phyloP scores from a whole-genome alignment of 768 basidiomycete genomes.

The Dentipellis fragilis region DNA sequence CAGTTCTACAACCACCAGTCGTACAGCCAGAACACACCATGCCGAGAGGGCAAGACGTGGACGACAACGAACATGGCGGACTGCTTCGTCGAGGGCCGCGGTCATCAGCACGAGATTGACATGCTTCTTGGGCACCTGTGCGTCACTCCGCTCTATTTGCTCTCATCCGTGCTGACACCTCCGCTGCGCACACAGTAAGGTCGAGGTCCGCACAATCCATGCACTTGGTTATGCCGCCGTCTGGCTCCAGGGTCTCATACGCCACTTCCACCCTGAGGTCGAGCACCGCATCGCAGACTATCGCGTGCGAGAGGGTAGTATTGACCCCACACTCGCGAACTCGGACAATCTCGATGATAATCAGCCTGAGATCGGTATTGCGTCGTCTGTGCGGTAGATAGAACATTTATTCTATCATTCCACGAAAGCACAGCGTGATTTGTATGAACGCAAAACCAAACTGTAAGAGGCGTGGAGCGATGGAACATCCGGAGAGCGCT shows the following conservation, averaged over 20 bases:
- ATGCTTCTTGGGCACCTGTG: constrained; percentile 95
- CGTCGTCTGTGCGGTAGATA: neutral
- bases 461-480: no score
- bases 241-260: constrained; percentile 98
- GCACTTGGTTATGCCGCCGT: constrained; percentile 95
- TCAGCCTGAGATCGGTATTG: constrained; percentile 28
- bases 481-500: no score
- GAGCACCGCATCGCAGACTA: constrained; percentile 79
- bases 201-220: constrained; percentile 94
- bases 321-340: constrained; percentile 57
- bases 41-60: constrained; percentile 94
- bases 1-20: constrained; percentile 99
- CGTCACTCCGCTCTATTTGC: neutral
- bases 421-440: no score
- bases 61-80: constrained; percentile 99
- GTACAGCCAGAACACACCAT: constrained; percentile 94
- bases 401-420: no score
- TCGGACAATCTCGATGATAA: constrained; percentile 65
- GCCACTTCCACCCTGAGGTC: constrained; percentile 93
- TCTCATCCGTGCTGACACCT: neutral
- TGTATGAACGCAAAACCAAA: no score
- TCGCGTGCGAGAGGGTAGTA: constrained; percentile 60
- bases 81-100: constrained; percentile 86
- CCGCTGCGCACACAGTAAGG: constrained; percentile 44
- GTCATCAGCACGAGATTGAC: constrained; percentile 90